A percentile compares a stretch with the other conserved stretches of the same genome.
Conservation (phyloP, 2,329 filamentous ascomycete genomes). For the Claviceps sp. region DNA sequence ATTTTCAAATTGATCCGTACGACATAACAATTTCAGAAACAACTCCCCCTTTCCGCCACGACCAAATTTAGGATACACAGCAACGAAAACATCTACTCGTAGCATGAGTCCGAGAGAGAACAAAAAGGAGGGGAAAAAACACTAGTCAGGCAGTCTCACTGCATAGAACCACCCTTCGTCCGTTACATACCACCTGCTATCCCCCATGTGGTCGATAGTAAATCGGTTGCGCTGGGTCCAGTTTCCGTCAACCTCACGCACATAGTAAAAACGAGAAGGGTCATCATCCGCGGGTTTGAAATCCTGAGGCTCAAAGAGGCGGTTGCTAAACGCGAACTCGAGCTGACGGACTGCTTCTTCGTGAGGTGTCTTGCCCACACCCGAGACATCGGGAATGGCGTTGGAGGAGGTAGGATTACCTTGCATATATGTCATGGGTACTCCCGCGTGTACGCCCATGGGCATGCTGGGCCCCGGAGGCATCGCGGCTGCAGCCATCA, state of each 20-base stretch:
- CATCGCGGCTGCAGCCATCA: conserved; percentile 12
- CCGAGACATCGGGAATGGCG: conserved; percentile 32
- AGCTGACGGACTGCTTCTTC: conserved; percentile 35
- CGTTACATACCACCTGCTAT: conserved; percentile 45
- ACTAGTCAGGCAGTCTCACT: conserved; percentile 32
- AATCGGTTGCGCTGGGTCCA: conserved; percentile 46
- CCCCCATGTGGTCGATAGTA: conserved; percentile 44
- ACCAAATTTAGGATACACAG: not conserved
- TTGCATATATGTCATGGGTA: conserved; percentile 22
- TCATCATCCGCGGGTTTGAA: conserved; percentile 50
- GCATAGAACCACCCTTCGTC: conserved; percentile 48
- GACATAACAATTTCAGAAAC: not conserved
- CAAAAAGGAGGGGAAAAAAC: not conserved
- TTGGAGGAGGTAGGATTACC: conserved; percentile 19
- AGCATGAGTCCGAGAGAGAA: not conserved
- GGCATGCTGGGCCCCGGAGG: conserved; percentile 11
- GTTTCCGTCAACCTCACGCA: conserved; percentile 45
- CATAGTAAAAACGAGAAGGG: conserved; percentile 46
- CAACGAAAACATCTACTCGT: not conserved
- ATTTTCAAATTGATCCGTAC: not conserved
- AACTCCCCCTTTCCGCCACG: not conserved
- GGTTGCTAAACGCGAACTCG: conserved; percentile 34
- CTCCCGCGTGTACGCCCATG: conserved; percentile 10
- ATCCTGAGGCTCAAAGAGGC: conserved; percentile 43
- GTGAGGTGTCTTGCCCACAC: conserved; percentile 35